Percentiles rank a stretch among this genome's conserved stretches.
These are phyloP conservation scores for Kluyveromyces starmeri DNA, from an alignment of 805 yeast genomes.

Conservation along the genomic window DNA sequence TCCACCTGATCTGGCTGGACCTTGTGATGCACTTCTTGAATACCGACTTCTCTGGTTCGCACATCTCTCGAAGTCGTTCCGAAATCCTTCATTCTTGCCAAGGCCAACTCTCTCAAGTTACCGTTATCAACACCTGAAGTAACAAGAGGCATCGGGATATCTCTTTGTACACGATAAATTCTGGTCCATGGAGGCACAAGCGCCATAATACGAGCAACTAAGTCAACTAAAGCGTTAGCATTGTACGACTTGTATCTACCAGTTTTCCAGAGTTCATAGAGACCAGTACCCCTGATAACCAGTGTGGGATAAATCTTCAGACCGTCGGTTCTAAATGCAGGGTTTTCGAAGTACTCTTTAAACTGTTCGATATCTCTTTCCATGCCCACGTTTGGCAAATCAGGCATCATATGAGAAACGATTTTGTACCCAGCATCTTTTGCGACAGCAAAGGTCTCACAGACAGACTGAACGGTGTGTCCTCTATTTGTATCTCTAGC, in stretches of 20 bases:
- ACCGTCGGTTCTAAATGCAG: conserved; percentile 95
- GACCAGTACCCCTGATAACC: conserved; percentile 94
- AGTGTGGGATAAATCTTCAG: conserved; percentile 90
- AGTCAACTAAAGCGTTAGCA: conserved; percentile 86
- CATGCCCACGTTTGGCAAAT: conserved; percentile 96
- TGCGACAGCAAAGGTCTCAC: conserved; percentile 92
- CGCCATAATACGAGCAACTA: conserved; percentile 92
- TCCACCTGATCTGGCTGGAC: conserved; percentile 97
- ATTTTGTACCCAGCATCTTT: conserved; percentile 98
- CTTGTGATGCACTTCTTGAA: conserved; percentile 95
- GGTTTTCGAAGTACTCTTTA: conserved; percentile 92
- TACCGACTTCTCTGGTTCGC: conserved; percentile 96
- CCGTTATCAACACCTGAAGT: conserved; percentile 98
- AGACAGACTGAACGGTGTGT: conserved; percentile 91
- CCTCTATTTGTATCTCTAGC: conserved; percentile 98
- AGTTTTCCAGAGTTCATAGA: conserved; percentile 94
- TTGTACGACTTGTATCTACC: conserved; percentile 91
- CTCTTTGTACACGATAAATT: conserved; percentile 96
- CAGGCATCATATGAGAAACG: conserved; percentile 99
- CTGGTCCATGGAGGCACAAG: conserved; percentile 99
- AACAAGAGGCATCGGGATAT: conserved; percentile 97
- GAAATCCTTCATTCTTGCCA: conserved; percentile 96
- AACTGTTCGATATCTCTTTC: conserved; percentile 96
- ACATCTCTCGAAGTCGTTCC: conserved; percentile 95
- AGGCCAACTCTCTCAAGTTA: conserved; percentile 86